These are phyloP conservation scores for Coniosporium tulheliwenetii DNA, from an alignment of 2,329 filamentous ascomycete species.

Conservation along the genomic window DNA sequence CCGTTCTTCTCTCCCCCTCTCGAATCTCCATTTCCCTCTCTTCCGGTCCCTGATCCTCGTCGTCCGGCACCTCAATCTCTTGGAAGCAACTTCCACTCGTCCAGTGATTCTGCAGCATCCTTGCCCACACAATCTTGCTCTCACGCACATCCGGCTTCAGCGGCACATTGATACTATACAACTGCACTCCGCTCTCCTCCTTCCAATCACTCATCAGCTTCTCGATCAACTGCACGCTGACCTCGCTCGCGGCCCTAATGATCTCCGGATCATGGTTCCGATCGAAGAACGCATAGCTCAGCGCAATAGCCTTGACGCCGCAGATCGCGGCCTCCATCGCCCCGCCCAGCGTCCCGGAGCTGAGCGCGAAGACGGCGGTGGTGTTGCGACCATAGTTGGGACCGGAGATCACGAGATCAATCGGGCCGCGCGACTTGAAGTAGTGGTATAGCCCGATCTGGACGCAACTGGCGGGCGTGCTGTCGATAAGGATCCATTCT, in stretches of 20 bases:
- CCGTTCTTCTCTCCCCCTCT: constrained; percentile 34
- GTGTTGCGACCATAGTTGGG: constrained; percentile 36
- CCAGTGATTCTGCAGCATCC: constrained; percentile 88
- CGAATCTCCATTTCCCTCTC: constrained; percentile 62
- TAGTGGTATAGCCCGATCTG: constrained; percentile 32
- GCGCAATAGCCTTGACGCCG: constrained; percentile 48
- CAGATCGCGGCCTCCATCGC: constrained; percentile 34
- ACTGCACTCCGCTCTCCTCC: constrained; percentile 41
- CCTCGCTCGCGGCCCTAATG: constrained; percentile 59
- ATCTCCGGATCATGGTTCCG: constrained; percentile 69
- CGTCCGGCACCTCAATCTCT: constrained; percentile 52
- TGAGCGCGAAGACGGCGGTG: constrained; percentile 33
- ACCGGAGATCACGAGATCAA: constrained; percentile 32
- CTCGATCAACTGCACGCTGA: constrained; percentile 65
- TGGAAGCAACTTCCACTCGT: constrained; percentile 70
- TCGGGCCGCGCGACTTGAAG: constrained; percentile 25
- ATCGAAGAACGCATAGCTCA: constrained; percentile 83
- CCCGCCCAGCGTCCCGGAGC: constrained; percentile 32
- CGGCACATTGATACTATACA: constrained; percentile 90
- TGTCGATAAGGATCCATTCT: constrained; percentile 35
- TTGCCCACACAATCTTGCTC: constrained; percentile 64
- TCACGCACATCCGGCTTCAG: constrained; percentile 59
- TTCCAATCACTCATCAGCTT: constrained; percentile 50
- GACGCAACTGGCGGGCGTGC: constrained; percentile 32
- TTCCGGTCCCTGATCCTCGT: constrained; percentile 41